Base-by-base conservation (phyloP, 148 eudicot species). In the Nepenthes mirabilis region DNA sequence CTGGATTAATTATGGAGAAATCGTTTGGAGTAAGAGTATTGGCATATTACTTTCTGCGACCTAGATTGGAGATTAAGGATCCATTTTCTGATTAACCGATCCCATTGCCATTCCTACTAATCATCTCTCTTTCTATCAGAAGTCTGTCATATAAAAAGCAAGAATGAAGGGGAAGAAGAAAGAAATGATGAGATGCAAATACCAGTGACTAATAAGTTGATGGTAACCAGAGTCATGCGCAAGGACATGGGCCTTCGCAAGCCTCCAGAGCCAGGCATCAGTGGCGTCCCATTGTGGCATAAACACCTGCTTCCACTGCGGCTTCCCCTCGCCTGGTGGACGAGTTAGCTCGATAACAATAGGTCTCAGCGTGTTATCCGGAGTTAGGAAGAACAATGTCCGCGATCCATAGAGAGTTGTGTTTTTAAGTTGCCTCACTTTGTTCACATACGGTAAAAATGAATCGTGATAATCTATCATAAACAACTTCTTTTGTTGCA, bases 361-460 rank as follows among this genome's bases (percentile, higher is more conserved):
- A 0, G 95, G 89, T 68, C 70, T 74, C 58, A 86, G 64, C 2
- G 84, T 80, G 34, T 70, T 77, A 0, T 59, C 49, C 1, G 69
- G 71, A 1, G 68, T 77, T 11, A 78, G 67, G 75, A 76, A 76
- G 60, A 90, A 81, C 54, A 90, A 43, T 0, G 94, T 82, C 51
- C 97, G 79, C 6, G 97, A 86, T 63, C 84, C 97, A 37, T 90
- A 90, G 2, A 90, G 37, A 2, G 87, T 80, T 23, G 81, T 84
- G 56, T 83, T 82, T 61, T 77, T 49, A 2, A 78, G 58, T 67
- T 79, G 73, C 33, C 89, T 90, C 5, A 87, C 88, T 72, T 74
- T 82, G 60, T 73, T 66, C 53, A 90, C 91, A 6, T 58, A 87
- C 0, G 95, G 97, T 57, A 87, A 53, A 13, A 79, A 67, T 12